A percentile compares a stretch with the other conserved stretches of the same genome.
phyloP scores from a whole-genome alignment of 2,329 filamentous ascomycete species.

The Trichoderma harzianum region DNA sequence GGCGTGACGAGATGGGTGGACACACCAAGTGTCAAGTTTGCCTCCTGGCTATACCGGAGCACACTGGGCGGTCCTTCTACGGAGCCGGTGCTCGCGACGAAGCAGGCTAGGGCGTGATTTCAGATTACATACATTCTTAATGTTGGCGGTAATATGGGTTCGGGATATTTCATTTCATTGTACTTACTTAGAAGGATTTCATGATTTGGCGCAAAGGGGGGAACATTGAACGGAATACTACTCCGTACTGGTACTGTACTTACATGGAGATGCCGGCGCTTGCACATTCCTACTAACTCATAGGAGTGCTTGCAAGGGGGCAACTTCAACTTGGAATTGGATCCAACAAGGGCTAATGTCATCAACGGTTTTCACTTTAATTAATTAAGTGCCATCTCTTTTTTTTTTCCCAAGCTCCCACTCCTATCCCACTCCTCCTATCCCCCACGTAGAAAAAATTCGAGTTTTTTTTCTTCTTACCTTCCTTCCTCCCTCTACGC shows the following conservation, averaged over 20 bases:
- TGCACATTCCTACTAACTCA: background rate
- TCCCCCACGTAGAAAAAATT: background rate
- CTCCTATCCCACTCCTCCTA: background rate
- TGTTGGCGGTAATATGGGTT: background rate
- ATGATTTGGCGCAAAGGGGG: background rate
- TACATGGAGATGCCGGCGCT: background rate
- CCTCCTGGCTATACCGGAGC: conserved; percentile 51
- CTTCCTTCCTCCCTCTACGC: background rate
- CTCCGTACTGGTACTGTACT: background rate
- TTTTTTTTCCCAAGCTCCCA: background rate
- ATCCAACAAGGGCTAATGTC: conserved; percentile 2
- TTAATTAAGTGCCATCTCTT: background rate
- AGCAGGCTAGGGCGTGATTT: conserved; percentile 17
- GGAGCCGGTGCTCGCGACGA: conserved; percentile 2
- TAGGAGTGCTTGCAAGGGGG: background rate
- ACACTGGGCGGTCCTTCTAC: background rate
- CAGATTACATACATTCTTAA: background rate
- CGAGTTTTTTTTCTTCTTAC: background rate
- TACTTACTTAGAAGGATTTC: background rate
- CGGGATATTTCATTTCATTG: background rate
- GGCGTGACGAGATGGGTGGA: conserved; percentile 55
- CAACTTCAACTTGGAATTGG: background rate
- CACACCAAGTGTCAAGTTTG: conserved; percentile 56
- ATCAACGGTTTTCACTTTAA: background rate
- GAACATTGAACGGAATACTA: background rate